Percentiles rank a stretch among this genome's conserved stretches.
Conservation (phyloP, 768 basidiomycete species). For the Mycena rebaudengoi region DNA sequence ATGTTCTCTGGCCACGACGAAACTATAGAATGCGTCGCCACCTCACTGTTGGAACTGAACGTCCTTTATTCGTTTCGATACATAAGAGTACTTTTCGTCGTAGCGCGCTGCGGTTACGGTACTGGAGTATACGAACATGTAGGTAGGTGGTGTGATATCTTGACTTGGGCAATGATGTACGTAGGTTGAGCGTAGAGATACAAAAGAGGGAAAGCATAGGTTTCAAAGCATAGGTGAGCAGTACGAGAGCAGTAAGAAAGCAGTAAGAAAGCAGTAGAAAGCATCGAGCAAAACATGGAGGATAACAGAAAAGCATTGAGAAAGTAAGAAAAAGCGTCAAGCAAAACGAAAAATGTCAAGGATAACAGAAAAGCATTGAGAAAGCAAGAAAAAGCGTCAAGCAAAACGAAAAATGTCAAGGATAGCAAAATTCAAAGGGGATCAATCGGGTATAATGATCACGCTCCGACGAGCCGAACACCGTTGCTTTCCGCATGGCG, state of each 20-base stretch:
- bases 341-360: too few relatives aligned
- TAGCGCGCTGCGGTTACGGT: too few relatives aligned
- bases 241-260: conserved; percentile 20
- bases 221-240: conserved; percentile 16
- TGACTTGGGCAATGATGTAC: not conserved
- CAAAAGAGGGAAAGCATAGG: conserved; percentile 10
- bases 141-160: too few relatives aligned
- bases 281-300: conserved; percentile 16
- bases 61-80: too few relatives aligned
- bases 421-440: too few relatives aligned
- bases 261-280: conserved; percentile 17
- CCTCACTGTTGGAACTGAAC: too few relatives aligned
- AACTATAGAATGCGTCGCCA: too few relatives aligned
- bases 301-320: conserved; percentile 13
- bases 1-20: too few relatives aligned
- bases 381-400: conserved; percentile 31
- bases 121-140: too few relatives aligned
- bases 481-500: too few relatives aligned
- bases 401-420: conserved; percentile 20
- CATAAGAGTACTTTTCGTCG: too few relatives aligned
- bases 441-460: conserved; percentile 37
- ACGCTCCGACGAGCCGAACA: conserved; percentile 56
- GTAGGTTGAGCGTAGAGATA: not conserved
- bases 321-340: conserved; percentile 16
- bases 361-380: conserved; percentile 18